Base-by-base conservation (phyloP, 331 rosid genomes). In the Cucumis variabilis region DNA sequence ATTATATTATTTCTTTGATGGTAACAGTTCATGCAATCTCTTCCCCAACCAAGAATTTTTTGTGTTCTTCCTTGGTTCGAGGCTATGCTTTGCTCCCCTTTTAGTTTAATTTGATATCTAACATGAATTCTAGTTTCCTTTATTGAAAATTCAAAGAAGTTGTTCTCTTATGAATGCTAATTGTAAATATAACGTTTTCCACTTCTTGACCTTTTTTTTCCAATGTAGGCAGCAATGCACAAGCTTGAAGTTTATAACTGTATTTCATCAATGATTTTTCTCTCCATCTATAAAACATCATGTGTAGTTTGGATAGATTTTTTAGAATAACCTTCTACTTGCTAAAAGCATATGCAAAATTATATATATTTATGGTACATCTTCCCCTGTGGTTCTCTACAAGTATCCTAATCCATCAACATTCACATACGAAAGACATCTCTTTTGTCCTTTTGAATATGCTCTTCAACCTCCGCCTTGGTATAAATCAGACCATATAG, bases 401-500 rank as follows among this genome's bases (percentile, higher is more conserved):
- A 97, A 98, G 90, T 97, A 97, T 92, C 99, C 98, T 80, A 97
- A 97, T 90, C 98, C 98, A 19, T 97, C 98, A 71, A 89, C 96
- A 30, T 97, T 97, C 89, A 93, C 98, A 63, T 95, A 97, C 91
- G 96, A 97, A 90, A 92, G 92, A 87, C 98, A 98, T 60, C 91
- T 97, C n/a, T 97, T 97, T 88, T 87, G 93, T 91, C 98, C 99
- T 78, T 97, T 95, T 86, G 99, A 97, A 91, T 91, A 93, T 93
- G 99, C 98, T 87, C 98, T 97, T 87, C 95, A 95, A 92, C 98
- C 98, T 30, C 98, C 98, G 91, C 69, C 93, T 63, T 95, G 95
- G 91, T 93, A 94, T 91, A 94, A 94, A 90, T 87, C 88, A 84
- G 96, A 92, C 86, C 96, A 91, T 53, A 90, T 97, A 88, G 98